A percentile compares a stretch with the other conserved stretches of the same genome.
These are phyloP conservation scores for Garcia nutans DNA, from an alignment of 345 rosid species.

Conservation along the genomic window DNA sequence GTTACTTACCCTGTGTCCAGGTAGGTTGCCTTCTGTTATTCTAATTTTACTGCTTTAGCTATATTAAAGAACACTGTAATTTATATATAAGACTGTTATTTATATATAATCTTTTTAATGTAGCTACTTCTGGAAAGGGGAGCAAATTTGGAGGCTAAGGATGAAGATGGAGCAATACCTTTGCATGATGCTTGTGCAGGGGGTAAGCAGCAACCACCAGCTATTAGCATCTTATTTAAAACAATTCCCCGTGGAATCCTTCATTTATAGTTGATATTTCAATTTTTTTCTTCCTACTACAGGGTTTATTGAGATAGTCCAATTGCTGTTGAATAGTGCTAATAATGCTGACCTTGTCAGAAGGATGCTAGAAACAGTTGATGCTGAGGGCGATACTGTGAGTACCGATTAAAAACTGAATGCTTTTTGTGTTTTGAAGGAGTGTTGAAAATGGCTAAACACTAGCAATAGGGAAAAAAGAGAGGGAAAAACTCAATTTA, in stretches of 20 bases:
- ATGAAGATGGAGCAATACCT: conserved; percentile 94
- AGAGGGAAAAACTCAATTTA: neutral
- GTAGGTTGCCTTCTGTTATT: conserved; percentile 33
- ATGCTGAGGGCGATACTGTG: conserved; percentile 82
- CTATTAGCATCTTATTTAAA: neutral
- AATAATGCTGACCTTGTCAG: conserved; percentile 38
- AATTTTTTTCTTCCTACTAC: conserved; percentile 11
- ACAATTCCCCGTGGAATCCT: neutral
- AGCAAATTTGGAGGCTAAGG: conserved; percentile 75
- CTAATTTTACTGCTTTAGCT: neutral
- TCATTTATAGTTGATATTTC: neutral
- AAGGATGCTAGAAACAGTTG: conserved; percentile 75
- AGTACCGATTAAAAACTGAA: conserved; percentile 30
- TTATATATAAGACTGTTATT: too few species aligned
- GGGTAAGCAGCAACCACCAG: conserved; percentile 40
- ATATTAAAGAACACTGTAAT: neutral
- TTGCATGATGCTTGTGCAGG: conserved; percentile 92
- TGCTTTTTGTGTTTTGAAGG: neutral
- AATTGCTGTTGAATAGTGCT: conserved; percentile 60
- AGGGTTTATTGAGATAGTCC: conserved; percentile 72
- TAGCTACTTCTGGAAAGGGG: conserved; percentile 90
- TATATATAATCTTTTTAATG: neutral
- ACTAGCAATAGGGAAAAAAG: neutral
- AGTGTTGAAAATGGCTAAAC: neutral
- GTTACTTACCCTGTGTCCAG: conserved; percentile 78